Conservation (phyloP, 306 rosid genomes). For the Cucumis melo region DNA sequence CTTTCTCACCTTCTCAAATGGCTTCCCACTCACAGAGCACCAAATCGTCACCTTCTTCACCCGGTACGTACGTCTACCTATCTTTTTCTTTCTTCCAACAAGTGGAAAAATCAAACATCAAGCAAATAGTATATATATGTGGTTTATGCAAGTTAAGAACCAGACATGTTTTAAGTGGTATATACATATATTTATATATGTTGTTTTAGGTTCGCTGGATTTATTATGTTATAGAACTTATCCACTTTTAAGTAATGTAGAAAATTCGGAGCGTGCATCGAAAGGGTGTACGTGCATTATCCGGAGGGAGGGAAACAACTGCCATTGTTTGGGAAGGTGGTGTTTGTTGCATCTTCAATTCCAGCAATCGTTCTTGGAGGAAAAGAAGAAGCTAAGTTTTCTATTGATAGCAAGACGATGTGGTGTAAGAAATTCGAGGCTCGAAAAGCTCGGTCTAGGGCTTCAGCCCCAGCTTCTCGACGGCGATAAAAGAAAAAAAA, state of each 20-base stretch:
- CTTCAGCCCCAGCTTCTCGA: neutral
- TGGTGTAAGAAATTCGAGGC: conserved; percentile 29
- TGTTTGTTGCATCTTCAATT: conserved; percentile 10
- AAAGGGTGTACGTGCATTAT: conserved; percentile 13
- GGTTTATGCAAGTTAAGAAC: no score
- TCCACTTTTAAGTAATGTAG: conserved; percentile 4
- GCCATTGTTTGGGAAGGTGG: conserved; percentile 24
- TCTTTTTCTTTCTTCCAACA: no score
- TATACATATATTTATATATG: no score
- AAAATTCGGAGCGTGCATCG: conserved; percentile 23
- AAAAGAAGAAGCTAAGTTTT: neutral
- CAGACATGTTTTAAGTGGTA: no score
- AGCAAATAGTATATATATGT: no score
- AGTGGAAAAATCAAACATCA: no score
- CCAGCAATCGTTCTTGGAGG: conserved; percentile 8
- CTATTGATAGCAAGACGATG: conserved; percentile 11
- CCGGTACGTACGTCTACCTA: conserved; percentile 2
- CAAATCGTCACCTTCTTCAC: conserved; percentile 22
- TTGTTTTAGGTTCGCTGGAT: no score
- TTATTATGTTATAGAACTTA: neutral
- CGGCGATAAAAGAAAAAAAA: neutral
- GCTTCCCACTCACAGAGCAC: conserved; percentile 6
- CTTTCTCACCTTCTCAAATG: conserved; percentile 29
- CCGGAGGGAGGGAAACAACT: neutral
- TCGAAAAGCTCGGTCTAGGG: neutral